A percentile compares a stretch with the other conserved stretches of the same genome.
Evolutionary conservation across 2,329 filamentous ascomycete genomes (phyloP).

Genomic region (Fusarium haematococcum): DNA sequence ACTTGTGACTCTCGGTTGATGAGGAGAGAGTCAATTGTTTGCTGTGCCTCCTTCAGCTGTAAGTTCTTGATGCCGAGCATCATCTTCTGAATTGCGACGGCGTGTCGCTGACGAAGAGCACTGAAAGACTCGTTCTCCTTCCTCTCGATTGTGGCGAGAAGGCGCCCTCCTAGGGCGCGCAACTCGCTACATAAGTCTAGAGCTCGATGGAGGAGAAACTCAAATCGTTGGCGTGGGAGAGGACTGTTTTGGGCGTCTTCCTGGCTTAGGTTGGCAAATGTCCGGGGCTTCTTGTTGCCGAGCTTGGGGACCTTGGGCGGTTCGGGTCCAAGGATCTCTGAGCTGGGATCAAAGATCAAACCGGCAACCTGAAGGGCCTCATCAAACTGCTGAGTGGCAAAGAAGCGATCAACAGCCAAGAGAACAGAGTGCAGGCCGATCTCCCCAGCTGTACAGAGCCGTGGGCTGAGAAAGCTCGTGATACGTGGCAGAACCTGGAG

Average conservation of each 20-base stretch:
- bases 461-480: neutral
- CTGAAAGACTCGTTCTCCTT: conserved; percentile 10
- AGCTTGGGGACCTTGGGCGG: neutral
- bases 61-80: neutral
- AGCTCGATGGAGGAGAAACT: conserved; percentile 1
- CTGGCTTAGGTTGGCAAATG: neutral
- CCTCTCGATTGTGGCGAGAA: conserved; percentile 10
- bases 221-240: conserved; percentile 6
- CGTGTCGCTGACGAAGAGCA: neutral
- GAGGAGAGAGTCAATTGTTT: neutral
- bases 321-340: neutral
- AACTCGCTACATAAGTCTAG: conserved; percentile 12
- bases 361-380: neutral
- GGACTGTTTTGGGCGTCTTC: neutral
- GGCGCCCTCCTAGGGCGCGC: neutral
- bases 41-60: neutral
- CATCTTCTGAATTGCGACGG: neutral
- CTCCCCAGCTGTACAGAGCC: neutral
- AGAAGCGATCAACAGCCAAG: neutral
- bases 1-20: neutral
- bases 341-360: neutral
- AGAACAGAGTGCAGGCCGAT: neutral
- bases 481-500: neutral
- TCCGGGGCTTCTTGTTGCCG: neutral
- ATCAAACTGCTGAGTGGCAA: neutral